Evolutionary conservation across 495 filamentous ascomycete species (phyloP).

Genomic region (Stereocaulon alpinum): DNA sequence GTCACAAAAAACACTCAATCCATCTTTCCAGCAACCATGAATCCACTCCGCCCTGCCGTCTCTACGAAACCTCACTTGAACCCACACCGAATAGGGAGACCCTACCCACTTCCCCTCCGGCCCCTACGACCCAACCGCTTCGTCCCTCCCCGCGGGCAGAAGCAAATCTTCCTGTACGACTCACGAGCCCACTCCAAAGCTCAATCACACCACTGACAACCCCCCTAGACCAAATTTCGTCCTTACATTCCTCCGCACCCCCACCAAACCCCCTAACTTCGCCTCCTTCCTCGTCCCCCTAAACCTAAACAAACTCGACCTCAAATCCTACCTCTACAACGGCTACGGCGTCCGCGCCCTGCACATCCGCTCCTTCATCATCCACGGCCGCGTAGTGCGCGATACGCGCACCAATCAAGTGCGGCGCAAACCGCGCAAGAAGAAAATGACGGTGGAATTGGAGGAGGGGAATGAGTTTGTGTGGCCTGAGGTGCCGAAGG

Average conservation of each 20-base stretch:
- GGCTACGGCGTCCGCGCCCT: constrained; percentile 50
- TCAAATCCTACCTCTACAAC: constrained; percentile 71
- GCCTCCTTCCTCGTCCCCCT: constrained; percentile 66
- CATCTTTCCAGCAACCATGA: too few species aligned
- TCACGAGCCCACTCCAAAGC: background rate
- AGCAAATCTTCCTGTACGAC: constrained; percentile 21
- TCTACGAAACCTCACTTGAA: background rate
- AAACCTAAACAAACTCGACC: constrained; percentile 66
- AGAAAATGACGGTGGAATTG: constrained; percentile 75
- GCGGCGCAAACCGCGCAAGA: constrained; percentile 46
- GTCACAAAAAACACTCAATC: background rate
- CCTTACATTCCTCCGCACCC: constrained; percentile 54
- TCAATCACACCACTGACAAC: background rate
- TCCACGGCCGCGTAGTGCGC: constrained; percentile 42
- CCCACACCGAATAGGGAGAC: constrained; percentile 4
- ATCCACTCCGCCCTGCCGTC: background rate
- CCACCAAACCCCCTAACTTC: constrained; percentile 51
- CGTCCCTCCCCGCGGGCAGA: constrained; percentile 16
- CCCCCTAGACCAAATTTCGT: constrained; percentile 53
- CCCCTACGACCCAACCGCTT: constrained; percentile 20
- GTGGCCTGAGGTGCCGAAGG: constrained; percentile 51
- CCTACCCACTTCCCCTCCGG: constrained; percentile 17
- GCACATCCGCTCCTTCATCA: constrained; percentile 56
- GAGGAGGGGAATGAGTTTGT: constrained; percentile 44
- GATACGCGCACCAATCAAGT: constrained; percentile 29